These are phyloP conservation scores for Apiospora saccharicola DNA, from an alignment of 2,329 filamentous ascomycete genomes.

Conservation along the genomic window DNA sequence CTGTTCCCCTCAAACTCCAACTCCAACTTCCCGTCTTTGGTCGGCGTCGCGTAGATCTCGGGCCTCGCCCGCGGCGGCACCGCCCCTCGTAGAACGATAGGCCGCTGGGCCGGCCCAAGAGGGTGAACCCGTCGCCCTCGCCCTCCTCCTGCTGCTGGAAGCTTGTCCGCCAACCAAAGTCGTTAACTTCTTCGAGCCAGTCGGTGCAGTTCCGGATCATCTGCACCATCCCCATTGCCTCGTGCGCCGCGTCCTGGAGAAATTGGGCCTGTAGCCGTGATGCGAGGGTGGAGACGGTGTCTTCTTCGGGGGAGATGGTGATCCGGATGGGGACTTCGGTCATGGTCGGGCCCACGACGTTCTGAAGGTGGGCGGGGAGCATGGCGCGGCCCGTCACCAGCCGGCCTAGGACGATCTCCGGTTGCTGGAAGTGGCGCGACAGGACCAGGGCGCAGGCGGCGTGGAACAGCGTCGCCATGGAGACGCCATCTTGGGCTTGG, in stretches of 20 bases:
- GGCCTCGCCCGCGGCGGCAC: constrained; percentile 5
- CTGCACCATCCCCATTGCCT: constrained; percentile 23
- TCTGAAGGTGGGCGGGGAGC: constrained; percentile 23
- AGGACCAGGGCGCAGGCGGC: constrained; percentile 25
- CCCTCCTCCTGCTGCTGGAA: constrained; percentile 24
- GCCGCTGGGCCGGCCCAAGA: constrained; percentile 18
- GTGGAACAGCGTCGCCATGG: constrained; percentile 22
- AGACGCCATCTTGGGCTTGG: background rate
- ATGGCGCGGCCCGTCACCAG: constrained; percentile 24
- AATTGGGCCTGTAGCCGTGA: background rate
- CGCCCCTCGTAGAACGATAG: constrained; percentile 8
- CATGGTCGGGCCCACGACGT: constrained; percentile 24
- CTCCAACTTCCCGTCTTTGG: background rate
- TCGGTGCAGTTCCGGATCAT: constrained; percentile 17
- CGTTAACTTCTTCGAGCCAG: background rate
- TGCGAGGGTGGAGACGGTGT: constrained; percentile 17
- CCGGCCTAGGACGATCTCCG: constrained; percentile 5
- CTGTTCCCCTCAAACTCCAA: constrained; percentile 23
- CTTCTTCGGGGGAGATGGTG: background rate
- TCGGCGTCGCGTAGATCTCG: constrained; percentile 23
- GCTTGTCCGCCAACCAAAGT: constrained; percentile 23
- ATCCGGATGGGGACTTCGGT: constrained; percentile 23
- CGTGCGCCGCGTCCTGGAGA: constrained; percentile 16
- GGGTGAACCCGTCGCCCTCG: background rate
- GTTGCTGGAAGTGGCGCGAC: constrained; percentile 17